phyloP scores from a whole-genome alignment of 345 rosid genomes.

The Gossypioides kirkii region DNA sequence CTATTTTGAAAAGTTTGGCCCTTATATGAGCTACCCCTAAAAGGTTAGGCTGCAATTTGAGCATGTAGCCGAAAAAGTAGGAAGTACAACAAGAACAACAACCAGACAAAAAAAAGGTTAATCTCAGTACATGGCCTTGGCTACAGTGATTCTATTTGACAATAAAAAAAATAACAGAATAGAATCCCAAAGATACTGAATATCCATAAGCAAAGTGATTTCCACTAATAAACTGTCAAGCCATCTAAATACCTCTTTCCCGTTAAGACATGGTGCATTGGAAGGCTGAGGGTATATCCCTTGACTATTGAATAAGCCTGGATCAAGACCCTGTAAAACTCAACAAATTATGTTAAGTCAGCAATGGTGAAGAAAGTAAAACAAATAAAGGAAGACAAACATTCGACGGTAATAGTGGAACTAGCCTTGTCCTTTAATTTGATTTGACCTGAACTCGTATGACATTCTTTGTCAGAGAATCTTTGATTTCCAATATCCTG shows the following conservation, averaged over 20 bases:
- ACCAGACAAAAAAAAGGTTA: neutral
- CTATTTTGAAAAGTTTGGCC: too few species aligned
- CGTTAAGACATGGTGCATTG: conserved; percentile 40
- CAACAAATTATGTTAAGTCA: conserved; percentile 14
- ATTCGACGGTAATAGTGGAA: conserved; percentile 19
- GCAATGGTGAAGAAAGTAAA: neutral
- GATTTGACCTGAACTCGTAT: conserved; percentile 43
- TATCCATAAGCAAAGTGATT: neutral
- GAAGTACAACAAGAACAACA: neutral
- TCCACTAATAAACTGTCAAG: neutral
- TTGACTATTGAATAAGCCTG: conserved; percentile 62
- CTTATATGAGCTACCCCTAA: too few species aligned
- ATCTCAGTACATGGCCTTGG: neutral
- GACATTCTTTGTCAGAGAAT: conserved; percentile 40
- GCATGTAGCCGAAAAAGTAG: neutral
- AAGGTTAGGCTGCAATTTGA: too few species aligned
- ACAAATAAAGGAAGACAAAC: neutral
- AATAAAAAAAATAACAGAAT: neutral
- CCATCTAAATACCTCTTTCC: conserved; percentile 54
- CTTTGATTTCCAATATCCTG: conserved; percentile 68
- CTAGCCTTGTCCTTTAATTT: conserved; percentile 68
- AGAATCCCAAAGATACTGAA: neutral
- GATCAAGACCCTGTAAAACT: conserved; percentile 47
- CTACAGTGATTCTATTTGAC: neutral
- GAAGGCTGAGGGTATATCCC: conserved; percentile 80